Evolutionary conservation across 129 eudicot genomes (phyloP), one percentile per base, ranked within the genome.

Genomic region (Logfia minima): DNA sequence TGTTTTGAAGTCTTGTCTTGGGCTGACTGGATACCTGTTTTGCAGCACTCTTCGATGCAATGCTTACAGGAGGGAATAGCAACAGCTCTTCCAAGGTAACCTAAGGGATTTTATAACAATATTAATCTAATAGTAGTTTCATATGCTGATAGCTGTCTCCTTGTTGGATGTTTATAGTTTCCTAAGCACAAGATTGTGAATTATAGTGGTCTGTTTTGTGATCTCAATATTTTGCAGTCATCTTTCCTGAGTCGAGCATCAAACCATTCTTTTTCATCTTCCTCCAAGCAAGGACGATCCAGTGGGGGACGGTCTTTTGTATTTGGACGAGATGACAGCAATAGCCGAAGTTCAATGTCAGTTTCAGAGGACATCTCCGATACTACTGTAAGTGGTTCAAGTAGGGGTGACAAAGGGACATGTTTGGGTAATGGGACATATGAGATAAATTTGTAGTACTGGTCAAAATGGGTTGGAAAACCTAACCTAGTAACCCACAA

Each of bases 311-410:
- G 86, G 35, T 85, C 96, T 31, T 90, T 75, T 66, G 84, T 93
- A 63, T 93, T 93, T 79, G 98, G 96, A 65, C 81, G 98, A 76
- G 98, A 93, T 79, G 98, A 93, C 84, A 90, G 98, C 65, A 93
- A 88, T 68, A 93, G 96, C 80, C 87, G 92, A 79, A 87, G 84
- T 81, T 93, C 96, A 74, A 63, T 87, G 2, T 84, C 87, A 14
- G 17, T 79, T 56, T 78, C 91, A 69, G 96, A 88, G 74, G 94
- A 90, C 51, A 80, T 85, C n/a, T 75, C 86, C 22, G 87, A 88
- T 51, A 5, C 84, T 8, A 69, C 83, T 16, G 92, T 87, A 82
- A 88, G 92, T 83, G 53, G 70, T 72, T 32, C 55, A 63, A 51
- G 24, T 60, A 63, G 24, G 62, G 26, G 23, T 56, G 62, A 17